A percentile compares a stretch with the other conserved stretches of the same genome.
Conservation (phyloP, 495 filamentous ascomycete genomes). For the Opeltia flavorubescens region DNA sequence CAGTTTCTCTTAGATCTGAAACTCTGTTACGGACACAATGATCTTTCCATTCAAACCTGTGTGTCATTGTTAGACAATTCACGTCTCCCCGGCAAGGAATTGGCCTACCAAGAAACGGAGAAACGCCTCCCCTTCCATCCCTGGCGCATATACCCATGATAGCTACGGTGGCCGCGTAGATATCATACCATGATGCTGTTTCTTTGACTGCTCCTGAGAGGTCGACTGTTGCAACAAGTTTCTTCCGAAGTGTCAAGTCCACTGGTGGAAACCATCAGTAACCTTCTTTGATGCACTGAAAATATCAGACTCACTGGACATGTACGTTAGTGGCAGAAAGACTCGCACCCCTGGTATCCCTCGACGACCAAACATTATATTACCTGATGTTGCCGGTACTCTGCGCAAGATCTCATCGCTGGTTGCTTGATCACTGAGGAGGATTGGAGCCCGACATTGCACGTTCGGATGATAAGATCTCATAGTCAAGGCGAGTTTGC, state of each 20-base stretch:
- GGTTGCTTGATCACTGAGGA: not conserved
- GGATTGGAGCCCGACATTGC: not conserved
- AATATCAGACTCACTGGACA: not conserved
- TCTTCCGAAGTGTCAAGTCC: not conserved
- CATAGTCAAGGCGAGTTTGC: not conserved
- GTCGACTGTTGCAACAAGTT: not conserved
- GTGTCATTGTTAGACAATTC: not conserved
- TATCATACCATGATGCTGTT: slow-evolving; percentile 1
- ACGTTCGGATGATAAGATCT: not conserved
- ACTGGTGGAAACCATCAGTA: not conserved
- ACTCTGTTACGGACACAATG: not conserved
- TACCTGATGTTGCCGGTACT: not conserved
- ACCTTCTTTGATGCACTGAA: not conserved
- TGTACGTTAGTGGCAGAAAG: not conserved
- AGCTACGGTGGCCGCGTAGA: slow-evolving; percentile 6
- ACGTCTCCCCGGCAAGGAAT: not conserved
- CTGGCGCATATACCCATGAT: slow-evolving; percentile 2
- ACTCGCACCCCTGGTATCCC: not conserved
- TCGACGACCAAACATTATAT: not conserved
- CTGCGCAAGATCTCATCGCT: not conserved
- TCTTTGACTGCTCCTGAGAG: not conserved
- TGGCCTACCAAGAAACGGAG: not conserved
- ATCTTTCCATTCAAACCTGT: not conserved
- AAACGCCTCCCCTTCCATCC: not conserved
- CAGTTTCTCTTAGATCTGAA: not conserved